These are phyloP conservation scores for Leccinum boreale DNA, from an alignment of 768 basidiomycete species.

Conservation along the genomic window DNA sequence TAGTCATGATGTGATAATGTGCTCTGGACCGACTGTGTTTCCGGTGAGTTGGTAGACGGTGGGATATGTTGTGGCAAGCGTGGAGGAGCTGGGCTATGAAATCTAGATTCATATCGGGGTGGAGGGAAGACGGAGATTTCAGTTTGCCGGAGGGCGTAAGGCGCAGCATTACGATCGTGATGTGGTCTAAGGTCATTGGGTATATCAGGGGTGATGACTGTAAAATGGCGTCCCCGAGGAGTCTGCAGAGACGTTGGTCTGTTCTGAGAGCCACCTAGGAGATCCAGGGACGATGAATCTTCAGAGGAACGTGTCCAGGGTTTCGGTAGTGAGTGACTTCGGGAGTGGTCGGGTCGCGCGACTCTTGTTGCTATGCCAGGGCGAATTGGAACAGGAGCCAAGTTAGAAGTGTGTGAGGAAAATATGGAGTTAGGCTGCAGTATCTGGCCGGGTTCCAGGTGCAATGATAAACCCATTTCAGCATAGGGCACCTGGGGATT, in stretches of 20 bases:
- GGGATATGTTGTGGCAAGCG: slow-evolving; percentile 8
- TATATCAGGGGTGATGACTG: slow-evolving; percentile 8
- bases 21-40: slow-evolving; percentile 3
- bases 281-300: background rate
- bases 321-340: slow-evolving; percentile 14
- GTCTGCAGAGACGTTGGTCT: slow-evolving; percentile 4
- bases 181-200: slow-evolving; percentile 5
- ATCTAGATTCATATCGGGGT: slow-evolving; percentile 16
- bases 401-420: background rate
- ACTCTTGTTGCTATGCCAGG: background rate
- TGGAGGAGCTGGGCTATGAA: slow-evolving; percentile 4
- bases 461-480: slow-evolving; percentile 41
- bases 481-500: background rate
- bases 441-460: slow-evolving; percentile 55
- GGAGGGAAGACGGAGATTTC: slow-evolving; percentile 21
- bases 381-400: slow-evolving; percentile 1
- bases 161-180: slow-evolving; percentile 8
- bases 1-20: background rate
- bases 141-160: slow-evolving; percentile 13
- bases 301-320: background rate
- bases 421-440: slow-evolving; percentile 38
- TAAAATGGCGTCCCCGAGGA: slow-evolving; percentile 15
- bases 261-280: background rate
- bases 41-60: slow-evolving; percentile 1
- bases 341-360: slow-evolving; percentile 8